Conservation (phyloP, 2,329 filamentous ascomycete genomes). For the Bipolaris oryzae region DNA sequence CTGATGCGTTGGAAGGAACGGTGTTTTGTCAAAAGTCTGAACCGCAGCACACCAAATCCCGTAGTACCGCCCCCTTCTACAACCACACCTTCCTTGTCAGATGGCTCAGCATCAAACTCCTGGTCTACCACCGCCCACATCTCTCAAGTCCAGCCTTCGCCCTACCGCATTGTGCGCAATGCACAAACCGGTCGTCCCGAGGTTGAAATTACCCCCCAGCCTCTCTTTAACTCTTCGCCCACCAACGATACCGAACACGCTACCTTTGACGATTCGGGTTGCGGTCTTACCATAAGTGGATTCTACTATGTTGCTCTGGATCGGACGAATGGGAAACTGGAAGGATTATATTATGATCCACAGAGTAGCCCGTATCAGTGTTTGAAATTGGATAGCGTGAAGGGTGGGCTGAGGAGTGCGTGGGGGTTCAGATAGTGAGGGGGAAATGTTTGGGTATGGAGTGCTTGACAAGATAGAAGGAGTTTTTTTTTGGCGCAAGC, state of each 20-base stretch:
- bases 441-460: slow-evolving; percentile 17
- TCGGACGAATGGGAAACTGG: slow-evolving; percentile 54
- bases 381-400: slow-evolving; percentile 52
- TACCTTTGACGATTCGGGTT: slow-evolving; percentile 43
- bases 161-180: slow-evolving; percentile 27
- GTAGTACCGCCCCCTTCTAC: slow-evolving; percentile 20
- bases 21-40: slow-evolving; percentile 53
- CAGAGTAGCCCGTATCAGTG: slow-evolving; percentile 60
- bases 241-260: slow-evolving; percentile 28
- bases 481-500: neutral
- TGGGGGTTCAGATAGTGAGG: slow-evolving; percentile 46
- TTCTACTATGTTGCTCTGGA: slow-evolving; percentile 61
- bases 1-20: slow-evolving; percentile 64
- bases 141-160: slow-evolving; percentile 15
- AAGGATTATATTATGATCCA: slow-evolving; percentile 63
- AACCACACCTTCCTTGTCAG: slow-evolving; percentile 8
- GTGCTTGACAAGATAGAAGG: neutral
- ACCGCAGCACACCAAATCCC: slow-evolving; percentile 23
- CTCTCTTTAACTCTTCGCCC: slow-evolving; percentile 2
- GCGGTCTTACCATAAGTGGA: slow-evolving; percentile 59
- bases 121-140: slow-evolving; percentile 8
- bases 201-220: slow-evolving; percentile 19
- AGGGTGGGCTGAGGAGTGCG: slow-evolving; percentile 44
- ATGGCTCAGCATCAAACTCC: slow-evolving; percentile 5
- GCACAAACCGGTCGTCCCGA: slow-evolving; percentile 18